A percentile compares a stretch with the other conserved stretches of the same genome.
phyloP scores from a whole-genome alignment of 176 grass and related monocot genomes.

The Urochloa ruziziensis region DNA sequence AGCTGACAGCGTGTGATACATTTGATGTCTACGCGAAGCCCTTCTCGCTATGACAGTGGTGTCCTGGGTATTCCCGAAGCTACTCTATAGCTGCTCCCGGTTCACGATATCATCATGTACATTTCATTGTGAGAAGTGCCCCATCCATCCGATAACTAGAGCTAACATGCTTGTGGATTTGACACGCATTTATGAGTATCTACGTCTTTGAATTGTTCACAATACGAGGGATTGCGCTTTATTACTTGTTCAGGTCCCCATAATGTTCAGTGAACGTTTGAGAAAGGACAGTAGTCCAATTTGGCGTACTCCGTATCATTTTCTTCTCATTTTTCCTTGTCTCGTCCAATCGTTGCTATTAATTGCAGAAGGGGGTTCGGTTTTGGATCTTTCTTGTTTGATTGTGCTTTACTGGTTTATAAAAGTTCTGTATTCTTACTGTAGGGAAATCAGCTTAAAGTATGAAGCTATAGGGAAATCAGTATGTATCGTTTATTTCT shows the following conservation, averaged over 20 bases:
- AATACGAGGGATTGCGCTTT: not conserved
- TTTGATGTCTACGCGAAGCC: constrained; percentile 95
- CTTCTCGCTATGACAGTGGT: constrained; percentile 61
- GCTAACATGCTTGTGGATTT: constrained; percentile 1
- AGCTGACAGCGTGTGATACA: constrained; percentile 55
- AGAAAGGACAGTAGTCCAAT: not conserved
- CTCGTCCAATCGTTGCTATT: not conserved
- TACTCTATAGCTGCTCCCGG: not conserved
- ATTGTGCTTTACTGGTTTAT: not conserved
- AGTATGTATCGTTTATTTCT: not conserved
- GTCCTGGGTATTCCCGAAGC: not conserved
- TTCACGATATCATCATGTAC: constrained; percentile 31
- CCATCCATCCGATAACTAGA: constrained; percentile 12
- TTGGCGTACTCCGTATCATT: not conserved
- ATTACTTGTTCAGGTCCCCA: not conserved
- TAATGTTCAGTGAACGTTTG: not conserved
- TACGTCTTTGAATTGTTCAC: not conserved
- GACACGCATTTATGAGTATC: not conserved
- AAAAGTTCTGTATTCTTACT: no score
- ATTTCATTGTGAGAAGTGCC: not conserved
- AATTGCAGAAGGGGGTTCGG: not conserved
- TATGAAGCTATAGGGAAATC: not conserved
- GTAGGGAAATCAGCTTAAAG: no score
- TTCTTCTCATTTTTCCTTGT: not conserved
- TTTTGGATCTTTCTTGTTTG: not conserved